Base-by-base conservation (phyloP, 805 yeast genomes). In the Lipomyces yamadae region DNA sequence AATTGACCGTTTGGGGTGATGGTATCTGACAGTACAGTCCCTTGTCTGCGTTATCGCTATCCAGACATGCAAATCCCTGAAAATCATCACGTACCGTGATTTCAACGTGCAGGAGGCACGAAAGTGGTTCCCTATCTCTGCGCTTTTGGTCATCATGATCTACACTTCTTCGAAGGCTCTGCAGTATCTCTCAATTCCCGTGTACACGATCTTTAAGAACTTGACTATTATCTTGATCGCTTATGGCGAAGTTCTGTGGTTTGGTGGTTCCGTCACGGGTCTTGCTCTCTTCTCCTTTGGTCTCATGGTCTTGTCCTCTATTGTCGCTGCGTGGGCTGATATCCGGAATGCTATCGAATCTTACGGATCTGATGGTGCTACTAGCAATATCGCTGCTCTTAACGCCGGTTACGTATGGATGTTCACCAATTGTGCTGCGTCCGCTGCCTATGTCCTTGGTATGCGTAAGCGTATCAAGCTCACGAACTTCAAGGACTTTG, bases 401-500 rank as follows among this genome's bases (percentile, higher is more conserved):
- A 85, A 85, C 75, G 79, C 86, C 68, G 99, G 99, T 70, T 95
- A 95, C 86, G 79, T 92, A 79, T 95, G 99, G 99, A 95, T 95
- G 99, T 85, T 91, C 73, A 76, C 88, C 76, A 95, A 95, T 87
- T 95, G 99, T 84, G 83, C 94, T 77, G 86, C 97, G 18, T 90
- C 96, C 64, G 98, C 99, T 58, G 84, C 95, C 7, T 95, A 92
- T 77, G 98, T 95, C 56, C 84, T 95, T 72, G 85, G 89, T 82
- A 90, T 95, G 97, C 91, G 98, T 85, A 94, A 92, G 86, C 91
- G 98, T 84, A 94, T 95, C 77, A 94, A 94, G 88, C 85, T 92
- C 79, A 92, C 97, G 75, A 92, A 92, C 76, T 95, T 95, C 85
- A 91, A 92, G 82, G 75, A 73, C 63, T 73, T 73, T 61, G 75